These are phyloP conservation scores for Coemansia sp. DNA, from an alignment of 192 early-diverging fungal species.

Conservation along the genomic window DNA sequence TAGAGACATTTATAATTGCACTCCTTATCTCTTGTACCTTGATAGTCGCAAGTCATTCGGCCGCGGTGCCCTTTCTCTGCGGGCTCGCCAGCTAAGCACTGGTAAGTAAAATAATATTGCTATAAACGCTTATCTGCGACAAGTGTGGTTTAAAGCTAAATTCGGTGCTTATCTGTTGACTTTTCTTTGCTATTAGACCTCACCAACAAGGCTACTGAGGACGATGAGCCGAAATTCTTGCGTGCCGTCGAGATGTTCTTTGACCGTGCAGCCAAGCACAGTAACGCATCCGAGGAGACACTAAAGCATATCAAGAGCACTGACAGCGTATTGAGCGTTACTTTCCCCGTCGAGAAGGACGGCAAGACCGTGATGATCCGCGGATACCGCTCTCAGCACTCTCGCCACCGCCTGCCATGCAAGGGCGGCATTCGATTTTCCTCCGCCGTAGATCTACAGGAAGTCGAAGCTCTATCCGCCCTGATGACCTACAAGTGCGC, in stretches of 20 bases:
- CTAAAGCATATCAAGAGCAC: conserved; percentile 70
- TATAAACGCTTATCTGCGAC: conserved; percentile 9
- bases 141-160: conserved; percentile 17
- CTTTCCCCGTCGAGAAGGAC: conserved; percentile 73
- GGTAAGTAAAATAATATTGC: neutral
- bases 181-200: conserved; percentile 10
- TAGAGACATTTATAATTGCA: neutral
- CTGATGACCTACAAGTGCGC: conserved; percentile 88
- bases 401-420: conserved; percentile 74
- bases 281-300: conserved; percentile 58
- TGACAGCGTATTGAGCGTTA: conserved; percentile 71
- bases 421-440: conserved; percentile 85
- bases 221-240: conserved; percentile 69
- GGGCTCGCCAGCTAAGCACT: conserved; percentile 2
- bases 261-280: conserved; percentile 69
- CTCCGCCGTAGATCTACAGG: conserved; percentile 74
- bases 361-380: conserved; percentile 70
- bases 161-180: neutral
- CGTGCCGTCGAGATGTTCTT: conserved; percentile 70
- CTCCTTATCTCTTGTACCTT: neutral
- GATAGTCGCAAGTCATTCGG: neutral
- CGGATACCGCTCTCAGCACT: conserved; percentile 82
- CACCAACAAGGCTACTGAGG: conserved; percentile 56
- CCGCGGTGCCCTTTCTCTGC: neutral
- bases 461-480: conserved; percentile 78